Percentiles rank a stretch among this genome's conserved stretches.
Evolutionary conservation across 345 rosid genomes (phyloP).

Genomic region (Lagerstroemia speciosa): DNA sequence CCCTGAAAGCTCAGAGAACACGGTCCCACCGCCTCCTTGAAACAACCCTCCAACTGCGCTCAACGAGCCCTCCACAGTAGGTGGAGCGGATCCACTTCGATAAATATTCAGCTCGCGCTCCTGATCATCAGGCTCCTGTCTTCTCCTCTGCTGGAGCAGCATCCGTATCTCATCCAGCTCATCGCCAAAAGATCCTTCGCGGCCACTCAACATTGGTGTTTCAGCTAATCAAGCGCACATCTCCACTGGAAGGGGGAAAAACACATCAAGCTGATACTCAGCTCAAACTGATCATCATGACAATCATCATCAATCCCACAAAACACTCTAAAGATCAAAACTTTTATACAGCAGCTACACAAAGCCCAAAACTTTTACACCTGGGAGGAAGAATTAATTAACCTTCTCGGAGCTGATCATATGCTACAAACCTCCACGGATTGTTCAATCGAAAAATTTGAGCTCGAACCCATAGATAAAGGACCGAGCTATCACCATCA

Average conservation of each 20-base stretch:
- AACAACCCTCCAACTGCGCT: slow-evolving; percentile 62
- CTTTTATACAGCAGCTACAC: not conserved
- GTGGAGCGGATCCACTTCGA: slow-evolving; percentile 93
- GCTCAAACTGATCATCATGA: slow-evolving; percentile 13
- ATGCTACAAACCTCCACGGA: not conserved
- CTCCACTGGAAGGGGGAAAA: slow-evolving; percentile 7
- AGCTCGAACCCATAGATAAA: not conserved
- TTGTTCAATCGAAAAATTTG: not conserved
- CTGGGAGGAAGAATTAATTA: not conserved
- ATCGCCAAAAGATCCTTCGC: slow-evolving; percentile 61
- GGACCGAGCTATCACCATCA: not conserved
- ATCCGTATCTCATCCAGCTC: slow-evolving; percentile 68
- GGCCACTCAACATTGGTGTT: slow-evolving; percentile 57
- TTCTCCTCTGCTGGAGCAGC: slow-evolving; percentile 42
- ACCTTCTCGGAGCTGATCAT: slow-evolving; percentile 6
- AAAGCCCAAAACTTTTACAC: not conserved
- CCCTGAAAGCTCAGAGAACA: slow-evolving; percentile 37
- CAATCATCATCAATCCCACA: slow-evolving; percentile 8
- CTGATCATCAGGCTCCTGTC: slow-evolving; percentile 42
- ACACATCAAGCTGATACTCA: slow-evolving; percentile 24
- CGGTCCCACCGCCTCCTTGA: slow-evolving; percentile 34
- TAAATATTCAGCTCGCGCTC: slow-evolving; percentile 63
- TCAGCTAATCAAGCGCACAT: slow-evolving; percentile 49
- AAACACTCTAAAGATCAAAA: not conserved
- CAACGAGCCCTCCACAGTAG: slow-evolving; percentile 78